phyloP scores from a whole-genome alignment of 2,329 filamentous ascomycete species.

The Ascochyta lentis region DNA sequence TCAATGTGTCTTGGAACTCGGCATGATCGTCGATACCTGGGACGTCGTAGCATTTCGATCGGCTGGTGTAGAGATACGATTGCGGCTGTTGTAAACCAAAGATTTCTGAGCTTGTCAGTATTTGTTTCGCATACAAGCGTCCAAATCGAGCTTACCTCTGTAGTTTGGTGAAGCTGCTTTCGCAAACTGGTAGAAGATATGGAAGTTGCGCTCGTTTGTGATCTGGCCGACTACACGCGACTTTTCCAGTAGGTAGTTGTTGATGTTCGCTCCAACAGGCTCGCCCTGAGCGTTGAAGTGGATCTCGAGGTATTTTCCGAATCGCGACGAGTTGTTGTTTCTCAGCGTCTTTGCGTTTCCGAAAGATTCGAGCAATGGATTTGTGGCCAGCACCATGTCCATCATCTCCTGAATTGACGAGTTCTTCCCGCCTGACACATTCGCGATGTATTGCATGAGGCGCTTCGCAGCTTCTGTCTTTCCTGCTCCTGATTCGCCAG shows the following conservation, averaged over 20 bases:
- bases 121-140: background rate
- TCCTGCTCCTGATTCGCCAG: conserved; percentile 95
- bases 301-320: conserved; percentile 97
- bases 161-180: conserved; percentile 91
- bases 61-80: conserved; percentile 91
- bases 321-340: conserved; percentile 98
- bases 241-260: conserved; percentile 97
- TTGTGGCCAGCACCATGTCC: conserved; percentile 99
- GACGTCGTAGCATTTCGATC: conserved; percentile 93
- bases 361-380: conserved; percentile 95
- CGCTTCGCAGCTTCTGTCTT: conserved; percentile 99
- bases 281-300: conserved; percentile 93
- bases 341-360: conserved; percentile 97
- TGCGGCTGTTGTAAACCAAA: conserved; percentile 92
- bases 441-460: conserved; percentile 99
- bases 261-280: conserved; percentile 95
- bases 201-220: conserved; percentile 93
- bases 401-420: conserved; percentile 95
- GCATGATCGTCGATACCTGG: conserved; percentile 90
- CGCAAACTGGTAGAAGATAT: conserved; percentile 99
- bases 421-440: conserved; percentile 83
- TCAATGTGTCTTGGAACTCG: conserved; percentile 87
- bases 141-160: conserved; percentile 57
- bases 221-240: conserved; percentile 95
- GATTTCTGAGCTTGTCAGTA: conserved; percentile 59